Percentiles rank a stretch among this genome's conserved stretches.
Evolutionary conservation across 331 rosid species (phyloP).

Genomic region (Pyracantha coccinea): DNA sequence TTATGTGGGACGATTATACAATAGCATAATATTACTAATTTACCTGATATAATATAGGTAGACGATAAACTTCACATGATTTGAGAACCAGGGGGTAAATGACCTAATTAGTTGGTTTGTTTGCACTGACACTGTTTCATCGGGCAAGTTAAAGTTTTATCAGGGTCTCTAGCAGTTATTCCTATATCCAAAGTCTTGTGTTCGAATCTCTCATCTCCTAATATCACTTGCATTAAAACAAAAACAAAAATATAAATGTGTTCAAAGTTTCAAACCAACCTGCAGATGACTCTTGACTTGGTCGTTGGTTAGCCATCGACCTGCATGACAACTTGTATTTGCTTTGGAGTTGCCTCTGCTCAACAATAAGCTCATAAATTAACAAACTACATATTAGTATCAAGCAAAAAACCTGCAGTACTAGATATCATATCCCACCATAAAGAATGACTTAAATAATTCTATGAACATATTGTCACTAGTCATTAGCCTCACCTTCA

Average conservation of each 20-base stretch:
- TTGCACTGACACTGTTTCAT: neutral
- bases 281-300: conserved; percentile 26
- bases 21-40: too few relatives aligned
- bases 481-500: conserved; percentile 2
- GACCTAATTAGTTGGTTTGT: neutral
- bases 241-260: neutral
- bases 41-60: neutral
- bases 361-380: neutral
- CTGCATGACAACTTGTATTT: conserved; percentile 1
- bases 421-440: neutral
- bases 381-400: neutral
- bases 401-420: neutral
- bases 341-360: conserved; percentile 18
- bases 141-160: neutral
- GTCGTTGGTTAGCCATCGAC: conserved; percentile 9
- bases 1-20: neutral
- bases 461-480: neutral
- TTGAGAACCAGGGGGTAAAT: neutral
- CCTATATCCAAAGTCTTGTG: neutral
- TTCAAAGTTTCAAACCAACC: neutral
- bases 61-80: neutral
- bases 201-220: neutral
- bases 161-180: neutral
- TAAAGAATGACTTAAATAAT: neutral
- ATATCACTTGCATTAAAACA: neutral